Base-by-base conservation (phyloP, 2,329 filamentous ascomycete genomes). In the Chaetothyriales sp. region DNA sequence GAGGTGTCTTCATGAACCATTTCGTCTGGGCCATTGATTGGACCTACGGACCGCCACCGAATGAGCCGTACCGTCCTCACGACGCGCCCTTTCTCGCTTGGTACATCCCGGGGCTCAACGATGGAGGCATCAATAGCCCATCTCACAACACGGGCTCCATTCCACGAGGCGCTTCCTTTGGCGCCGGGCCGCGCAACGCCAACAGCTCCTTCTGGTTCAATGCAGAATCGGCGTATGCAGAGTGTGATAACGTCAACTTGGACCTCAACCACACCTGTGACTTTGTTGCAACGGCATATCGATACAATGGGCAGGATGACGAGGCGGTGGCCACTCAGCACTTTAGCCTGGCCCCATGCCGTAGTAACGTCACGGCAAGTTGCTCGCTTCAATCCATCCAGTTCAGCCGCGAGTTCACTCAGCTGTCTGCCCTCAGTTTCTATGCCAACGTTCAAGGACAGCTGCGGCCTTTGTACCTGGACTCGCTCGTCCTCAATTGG, bases 11-110 rank as follows among this genome's bases (percentile, higher is more conserved):
- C 1, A 76, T 75, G 56, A 69, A 73, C 51, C 73, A 77, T 58
- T 67, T 77, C 47, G 70, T 69, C 60, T 77, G 74, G 63, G 71
- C 72, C 44, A 67, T 71, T 51, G 74, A 74, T 19, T 77, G 70
- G 62, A 68, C 70, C 2, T 74, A 76, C 57, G 68, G 71, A 29
- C 70, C 72, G 3, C 67, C 69, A 43, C 67, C 69, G 43, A 66
- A 63, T 51, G 66, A 70, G 53, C 71, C 71, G 7, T 75, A 70
- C 54, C 60, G 64, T 10, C 68, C 74, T 2, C 55, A 58, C 28
- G 47, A 54, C 22, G 56, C 58, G 9, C 44, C 50, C 43, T 58
- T 50, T 9, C 54, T 62, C 6, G 56, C 53, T 47, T 61, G 67
- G 1, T 76, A 73, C 10, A 62, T 67, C 15, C 73, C 73, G 1